Evolutionary conservation across 225 moss, liverwort and hornwort genomes (phyloP).

Genomic region (Antitrichia curtipendula): DNA sequence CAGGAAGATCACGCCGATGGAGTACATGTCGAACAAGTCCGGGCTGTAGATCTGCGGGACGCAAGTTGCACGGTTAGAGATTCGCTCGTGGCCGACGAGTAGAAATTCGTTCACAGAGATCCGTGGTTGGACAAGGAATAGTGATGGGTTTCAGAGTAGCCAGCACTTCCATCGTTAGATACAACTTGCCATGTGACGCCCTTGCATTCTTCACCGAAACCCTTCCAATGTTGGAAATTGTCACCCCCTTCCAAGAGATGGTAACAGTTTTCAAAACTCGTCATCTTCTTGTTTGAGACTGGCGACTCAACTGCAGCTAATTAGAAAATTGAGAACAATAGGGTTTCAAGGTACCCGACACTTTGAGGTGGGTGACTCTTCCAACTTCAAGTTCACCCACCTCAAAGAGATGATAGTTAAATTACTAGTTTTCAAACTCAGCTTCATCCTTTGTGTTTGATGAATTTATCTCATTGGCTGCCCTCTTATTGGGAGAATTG

Average conservation of each 20-base stretch:
- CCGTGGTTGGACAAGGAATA: background rate
- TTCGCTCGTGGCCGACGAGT: background rate
- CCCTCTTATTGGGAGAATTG: background rate
- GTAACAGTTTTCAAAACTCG: background rate
- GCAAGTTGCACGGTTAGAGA: background rate
- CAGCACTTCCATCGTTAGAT: background rate
- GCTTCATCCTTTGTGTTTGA: background rate
- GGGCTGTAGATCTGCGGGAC: constrained; percentile 55
- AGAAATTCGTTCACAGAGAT: background rate
- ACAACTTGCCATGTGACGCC: background rate
- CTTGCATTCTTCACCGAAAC: background rate
- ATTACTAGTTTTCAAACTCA: background rate
- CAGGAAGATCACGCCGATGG: constrained; percentile 72
- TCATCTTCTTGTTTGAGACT: background rate
- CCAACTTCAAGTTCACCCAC: background rate
- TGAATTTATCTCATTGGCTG: background rate
- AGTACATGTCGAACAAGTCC: constrained; percentile 91
- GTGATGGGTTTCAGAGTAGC: background rate
- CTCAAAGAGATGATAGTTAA: background rate
- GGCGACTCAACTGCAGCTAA: background rate
- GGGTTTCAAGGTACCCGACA: background rate
- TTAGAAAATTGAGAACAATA: background rate
- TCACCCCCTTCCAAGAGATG: background rate
- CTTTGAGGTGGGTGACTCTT: background rate
- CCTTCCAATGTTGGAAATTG: background rate